Base-by-base conservation (phyloP, 805 yeast genomes). In the Candida pseudofarinosa region DNA sequence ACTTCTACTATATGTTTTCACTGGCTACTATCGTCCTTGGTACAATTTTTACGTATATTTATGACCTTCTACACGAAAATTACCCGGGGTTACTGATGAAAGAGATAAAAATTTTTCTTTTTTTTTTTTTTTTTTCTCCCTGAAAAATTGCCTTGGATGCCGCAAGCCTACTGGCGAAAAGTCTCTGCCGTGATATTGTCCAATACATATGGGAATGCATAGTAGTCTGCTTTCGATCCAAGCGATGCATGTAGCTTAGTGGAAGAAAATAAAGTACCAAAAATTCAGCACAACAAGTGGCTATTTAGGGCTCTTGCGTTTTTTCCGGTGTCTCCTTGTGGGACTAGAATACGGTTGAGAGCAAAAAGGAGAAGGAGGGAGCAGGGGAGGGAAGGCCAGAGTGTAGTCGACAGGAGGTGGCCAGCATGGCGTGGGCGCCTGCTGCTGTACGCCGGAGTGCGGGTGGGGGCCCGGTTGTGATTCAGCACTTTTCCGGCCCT, bases 31-130 rank as follows among this genome's bases (percentile, higher is more conserved):
- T 7, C 10, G 28, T 23, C 28, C 28, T 10, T 10, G 28, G 28
- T 23, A 23, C 28, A 23, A 7, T 23, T 23, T 23, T 23, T 23
- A 23, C 6, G 10, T 23, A 23, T 23, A 10, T 23, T 23, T 10
- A 23, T 23, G 28, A 13, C 6, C 13, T 23, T 23, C 28, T 10
- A 23, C 10, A 23, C 10, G 6, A 23, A 23, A 3, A 19, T 40
- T 35, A 28, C 43, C 37, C 33, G 37, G 3, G 34, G 38, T 13
- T 23, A 53, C 54, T 56, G 62, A 57, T 57, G 59, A 40, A 55
- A 55, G 54, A 57, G 62, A 57, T 57, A 57, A 57, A 54, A 56
- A 47, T 48, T 55, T 53, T 51, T 44, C 10, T 23, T 23, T 23
- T 23, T 23, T 23, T 23, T 23, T 23, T 23, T 23, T 23, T 23